Base-by-base conservation (phyloP, 1,284 basidiomycete genomes). In the Rhizoctonia solani region DNA sequence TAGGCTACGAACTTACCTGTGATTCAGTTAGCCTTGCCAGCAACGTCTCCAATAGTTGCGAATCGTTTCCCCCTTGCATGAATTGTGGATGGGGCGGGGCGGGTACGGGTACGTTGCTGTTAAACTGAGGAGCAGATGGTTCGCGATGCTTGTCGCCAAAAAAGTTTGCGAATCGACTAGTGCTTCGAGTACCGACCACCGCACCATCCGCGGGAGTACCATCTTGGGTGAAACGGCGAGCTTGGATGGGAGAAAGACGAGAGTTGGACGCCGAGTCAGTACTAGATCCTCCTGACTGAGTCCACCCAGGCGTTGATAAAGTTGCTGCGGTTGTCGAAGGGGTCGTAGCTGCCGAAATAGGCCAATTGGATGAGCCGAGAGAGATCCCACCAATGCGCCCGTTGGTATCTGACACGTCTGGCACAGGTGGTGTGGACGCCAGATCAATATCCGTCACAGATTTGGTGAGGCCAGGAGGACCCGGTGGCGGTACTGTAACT, bases 161-260 rank as follows among this genome's bases (percentile, higher is more conserved):
- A 74, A 90, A 90, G 74, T 90, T 92, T 32, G 89, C 89, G 74
- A 92, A 88, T 29, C 89, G 85, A 74, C 89, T 91, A 32, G 59
- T 65, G 49, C 59, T 65, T 1, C 59, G 59, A 44, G 59, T 65
- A 16, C 59, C 59, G 19, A 65, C 59, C 23, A 37, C 47, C 16
- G 59, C 49, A 37, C 59, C 59, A 32, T 65, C 59, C 14, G 47
- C 13, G 23, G 25, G 47, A n/a, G 34, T 11, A 11, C 59, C 59
- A 16, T 65, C 59, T 30, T 65, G 59, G 13, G 59, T 52, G 37
- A 65, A 65, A 34, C 59, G 59, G 14, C 59, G 49, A 21, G 59
- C 21, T 53, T 65, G 59, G 29, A 65, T 25, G 23, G 59, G 59
- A 11, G 59, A 65, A 23, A 65, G 59, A 21, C 59, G 59, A 41